Evolutionary conservation across 805 yeast genomes (phyloP), one percentile per base, ranked within the genome.

Genomic region (Zygoascus tannicola): DNA sequence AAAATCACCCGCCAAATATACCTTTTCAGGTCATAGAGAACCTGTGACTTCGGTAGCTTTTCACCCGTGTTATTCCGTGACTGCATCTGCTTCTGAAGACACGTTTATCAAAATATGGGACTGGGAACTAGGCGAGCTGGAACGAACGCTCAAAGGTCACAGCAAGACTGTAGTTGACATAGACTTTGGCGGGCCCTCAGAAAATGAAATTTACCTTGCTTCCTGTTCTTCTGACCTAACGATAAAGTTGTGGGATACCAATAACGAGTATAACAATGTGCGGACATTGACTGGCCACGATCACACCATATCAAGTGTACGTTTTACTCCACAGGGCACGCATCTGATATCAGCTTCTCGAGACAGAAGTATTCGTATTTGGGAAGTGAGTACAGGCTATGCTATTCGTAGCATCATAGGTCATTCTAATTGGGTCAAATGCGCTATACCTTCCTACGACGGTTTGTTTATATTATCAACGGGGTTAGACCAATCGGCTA

Each of bases 391-490:
- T 10, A 62, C 77, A 1, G 95, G 95, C 0, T 78, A 75, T 69
- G 75, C 86, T 47, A 52, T 76, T 15, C 71, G 73, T 47, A 75
- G 84, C 0, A 75, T 86, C 45, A 69, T 74, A 14, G 90, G 88
- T 1, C 97, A 88, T 61, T 73, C 84, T 7, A 95, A 86, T 51
- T 88, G 97, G 97, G 86, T 86, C 3, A 67, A 95, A 45, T 68
- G 75, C 8, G 45, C 44, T 19, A 32, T 43, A 49, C 56, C 69
- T 1, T 59, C 66, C 23, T 47, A 50, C 3, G 64, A 65, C 35
- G 81, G 80, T 2, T 80, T 76, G 38, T 82, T 72, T 50, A 47
- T 85, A 3, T 47, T 85, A 18, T 78, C 88, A 1, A 82, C 87
- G 32, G 83, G 94, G 3, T 81, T 81, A 53, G 96, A 86, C 59